Conservation (phyloP, 768 basidiomycete species). For the Collybiopsis luxurians region DNA sequence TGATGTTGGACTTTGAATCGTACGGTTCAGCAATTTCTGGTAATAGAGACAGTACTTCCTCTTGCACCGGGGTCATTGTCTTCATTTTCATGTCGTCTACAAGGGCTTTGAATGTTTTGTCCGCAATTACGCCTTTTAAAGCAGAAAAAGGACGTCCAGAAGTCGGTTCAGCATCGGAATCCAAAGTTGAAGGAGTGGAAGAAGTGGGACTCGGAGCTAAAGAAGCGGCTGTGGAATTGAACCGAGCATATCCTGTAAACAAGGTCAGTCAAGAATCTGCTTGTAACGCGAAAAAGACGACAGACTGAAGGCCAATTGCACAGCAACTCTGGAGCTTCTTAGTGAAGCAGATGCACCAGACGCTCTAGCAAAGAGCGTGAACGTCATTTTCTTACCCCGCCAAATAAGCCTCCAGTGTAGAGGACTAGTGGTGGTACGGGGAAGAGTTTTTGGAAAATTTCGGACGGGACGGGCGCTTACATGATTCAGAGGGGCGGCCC, state of each 20-base stretch:
- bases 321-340: neutral
- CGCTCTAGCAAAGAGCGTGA: neutral
- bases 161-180: neutral
- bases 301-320: neutral
- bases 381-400: neutral
- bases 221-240: neutral
- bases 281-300: neutral
- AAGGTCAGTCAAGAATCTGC: neutral
- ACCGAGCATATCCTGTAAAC: neutral
- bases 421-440: neutral
- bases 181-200: no score
- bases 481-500: no score
- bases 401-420: neutral
- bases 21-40: constrained; percentile 64
- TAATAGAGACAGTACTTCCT: constrained; percentile 71
- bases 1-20: constrained; percentile 20
- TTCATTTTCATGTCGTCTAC: constrained; percentile 57
- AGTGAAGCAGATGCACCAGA: neutral
- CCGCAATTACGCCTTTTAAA: constrained; percentile 36
- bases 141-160: constrained; percentile 24
- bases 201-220: neutral
- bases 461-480: no score
- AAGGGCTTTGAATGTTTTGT: constrained; percentile 54
- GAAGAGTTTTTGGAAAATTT: neutral
- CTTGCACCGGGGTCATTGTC: constrained; percentile 81